phyloP scores from a whole-genome alignment of 768 basidiomycete species.

The Amyloporia xantha region DNA sequence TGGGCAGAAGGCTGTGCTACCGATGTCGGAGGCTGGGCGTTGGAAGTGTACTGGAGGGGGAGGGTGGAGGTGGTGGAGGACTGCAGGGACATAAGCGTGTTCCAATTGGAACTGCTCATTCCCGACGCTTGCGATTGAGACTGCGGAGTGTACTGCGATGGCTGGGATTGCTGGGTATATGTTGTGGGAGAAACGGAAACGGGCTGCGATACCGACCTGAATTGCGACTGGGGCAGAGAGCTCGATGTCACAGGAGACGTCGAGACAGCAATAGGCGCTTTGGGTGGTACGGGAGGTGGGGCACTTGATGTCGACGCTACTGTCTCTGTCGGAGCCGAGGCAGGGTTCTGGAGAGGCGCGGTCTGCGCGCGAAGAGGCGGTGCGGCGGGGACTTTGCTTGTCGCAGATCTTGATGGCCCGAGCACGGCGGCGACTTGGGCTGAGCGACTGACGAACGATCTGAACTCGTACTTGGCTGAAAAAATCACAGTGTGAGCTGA shows the following conservation, averaged over 20 bases:
- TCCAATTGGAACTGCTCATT: conserved; percentile 15
- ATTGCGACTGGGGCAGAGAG: conserved; percentile 9
- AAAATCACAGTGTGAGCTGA: too few species aligned
- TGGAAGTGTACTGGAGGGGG: conserved; percentile 19
- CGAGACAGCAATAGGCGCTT: conserved; percentile 3
- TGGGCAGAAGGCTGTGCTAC: conserved; percentile 12
- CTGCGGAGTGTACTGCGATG: conserved; percentile 7
- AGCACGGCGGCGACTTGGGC: conserved; percentile 24
- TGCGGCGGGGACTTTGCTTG: conserved; percentile 10
- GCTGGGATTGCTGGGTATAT: conserved; percentile 4
- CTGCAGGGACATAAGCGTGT: conserved; percentile 21
- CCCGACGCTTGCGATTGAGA: conserved; percentile 2
- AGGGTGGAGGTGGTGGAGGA: conserved; percentile 12
- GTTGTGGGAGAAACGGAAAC: conserved; percentile 8
- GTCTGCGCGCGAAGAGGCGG: conserved; percentile 19
- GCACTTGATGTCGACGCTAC: neutral
- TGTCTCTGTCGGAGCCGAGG: conserved; percentile 8
- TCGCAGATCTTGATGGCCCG: conserved; percentile 24
- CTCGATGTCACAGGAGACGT: conserved; percentile 17
- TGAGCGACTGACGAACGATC: conserved; percentile 45
- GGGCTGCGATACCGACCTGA: conserved; percentile 32
- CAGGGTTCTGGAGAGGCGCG: conserved; percentile 10
- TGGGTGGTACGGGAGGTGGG: conserved; percentile 1
- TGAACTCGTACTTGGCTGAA: conserved; percentile 78
- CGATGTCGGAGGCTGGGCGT: conserved; percentile 3